Evolutionary conservation across 202 grass and related monocot genomes (phyloP).

Genomic region (Setaria viridis): DNA sequence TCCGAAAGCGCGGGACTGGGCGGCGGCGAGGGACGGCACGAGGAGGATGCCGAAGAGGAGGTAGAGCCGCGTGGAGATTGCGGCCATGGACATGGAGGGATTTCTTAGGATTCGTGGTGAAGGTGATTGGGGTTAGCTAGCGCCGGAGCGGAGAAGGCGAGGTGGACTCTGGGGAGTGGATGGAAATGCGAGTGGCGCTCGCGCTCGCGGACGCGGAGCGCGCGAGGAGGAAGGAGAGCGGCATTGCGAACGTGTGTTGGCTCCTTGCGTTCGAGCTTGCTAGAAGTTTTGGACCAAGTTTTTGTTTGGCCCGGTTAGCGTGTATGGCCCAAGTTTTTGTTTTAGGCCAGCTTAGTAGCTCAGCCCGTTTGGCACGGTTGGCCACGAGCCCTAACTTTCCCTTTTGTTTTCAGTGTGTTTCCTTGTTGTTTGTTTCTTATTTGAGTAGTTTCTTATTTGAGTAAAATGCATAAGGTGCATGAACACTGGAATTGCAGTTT

Average conservation of each 20-base stretch:
- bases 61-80: background rate
- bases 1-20: conserved; percentile 27
- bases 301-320: too few species aligned
- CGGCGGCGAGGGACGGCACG: conserved; percentile 3
- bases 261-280: background rate
- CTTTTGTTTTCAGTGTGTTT: too few species aligned
- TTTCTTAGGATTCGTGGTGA: background rate
- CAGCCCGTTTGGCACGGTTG: too few species aligned
- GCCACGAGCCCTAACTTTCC: too few species aligned
- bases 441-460: too few species aligned
- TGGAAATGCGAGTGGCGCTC: conserved; percentile 33
- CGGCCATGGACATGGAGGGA: conserved; percentile 27
- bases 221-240: conserved; percentile 10
- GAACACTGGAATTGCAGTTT: too few species aligned
- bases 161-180: conserved; percentile 5
- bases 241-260: conserved; percentile 32
- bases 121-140: background rate
- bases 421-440: too few species aligned
- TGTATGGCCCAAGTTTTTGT: too few species aligned
- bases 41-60: background rate
- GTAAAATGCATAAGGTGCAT: too few species aligned
- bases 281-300: background rate
- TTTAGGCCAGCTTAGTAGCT: too few species aligned
- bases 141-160: conserved; percentile 49
- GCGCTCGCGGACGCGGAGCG: background rate